Evolutionary conservation across 1,284 basidiomycete species (phyloP).

Genomic region (Moesziomyces antarcticus): DNA sequence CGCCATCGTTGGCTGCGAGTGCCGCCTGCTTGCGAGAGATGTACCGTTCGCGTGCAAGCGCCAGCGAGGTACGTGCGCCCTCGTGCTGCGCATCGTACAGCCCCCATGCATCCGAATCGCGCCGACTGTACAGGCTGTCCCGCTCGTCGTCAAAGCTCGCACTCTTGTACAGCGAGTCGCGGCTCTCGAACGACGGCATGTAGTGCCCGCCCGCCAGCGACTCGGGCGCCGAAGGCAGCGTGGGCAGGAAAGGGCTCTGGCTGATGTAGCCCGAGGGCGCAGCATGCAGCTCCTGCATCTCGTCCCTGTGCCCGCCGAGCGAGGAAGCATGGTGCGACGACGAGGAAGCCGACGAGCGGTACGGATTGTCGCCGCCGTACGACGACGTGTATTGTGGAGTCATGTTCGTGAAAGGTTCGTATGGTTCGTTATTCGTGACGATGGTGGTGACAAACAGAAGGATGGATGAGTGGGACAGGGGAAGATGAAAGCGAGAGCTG

Average conservation of each 20-base stretch:
- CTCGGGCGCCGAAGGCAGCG: conserved; percentile 13
- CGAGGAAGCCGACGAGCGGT: conserved; percentile 9
- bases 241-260: conserved; percentile 15
- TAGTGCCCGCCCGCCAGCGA: conserved; percentile 10
- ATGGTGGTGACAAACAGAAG: neutral
- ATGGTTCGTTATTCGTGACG: neutral
- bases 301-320: neutral
- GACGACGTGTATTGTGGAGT: conserved; percentile 7
- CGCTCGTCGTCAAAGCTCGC: conserved; percentile 13
- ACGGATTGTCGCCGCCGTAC: conserved; percentile 2
- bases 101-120: conserved; percentile 37
- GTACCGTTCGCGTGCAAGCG: conserved; percentile 50
- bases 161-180: conserved; percentile 30
- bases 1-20: conserved; percentile 14
- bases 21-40: conserved; percentile 44
- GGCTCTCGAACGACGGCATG: conserved; percentile 26
- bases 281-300: conserved; percentile 32
- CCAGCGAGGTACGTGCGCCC: conserved; percentile 17
- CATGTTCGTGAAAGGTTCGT: conserved; percentile 1
- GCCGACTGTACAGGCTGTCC: conserved; percentile 16
- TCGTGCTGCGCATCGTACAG: conserved; percentile 21
- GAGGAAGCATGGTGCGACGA: conserved; percentile 13
- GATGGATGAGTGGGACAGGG: neutral
- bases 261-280: conserved; percentile 25
- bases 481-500: neutral